Evolutionary conservation across 768 basidiomycete species (phyloP).

Genomic region (Lactarius tabidus): DNA sequence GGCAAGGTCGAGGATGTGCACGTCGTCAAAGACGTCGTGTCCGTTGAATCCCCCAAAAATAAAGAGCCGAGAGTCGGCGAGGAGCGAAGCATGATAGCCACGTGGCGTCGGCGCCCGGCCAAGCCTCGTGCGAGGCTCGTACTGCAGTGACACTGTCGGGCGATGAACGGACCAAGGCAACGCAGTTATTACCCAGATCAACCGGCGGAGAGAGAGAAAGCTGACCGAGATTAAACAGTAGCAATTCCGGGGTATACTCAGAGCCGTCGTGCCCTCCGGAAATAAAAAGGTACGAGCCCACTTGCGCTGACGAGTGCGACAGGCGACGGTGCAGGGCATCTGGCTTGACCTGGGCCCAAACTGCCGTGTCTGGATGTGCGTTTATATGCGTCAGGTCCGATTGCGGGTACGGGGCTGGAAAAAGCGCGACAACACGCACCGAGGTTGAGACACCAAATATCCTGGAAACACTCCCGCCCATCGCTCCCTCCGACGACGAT

Average conservation of each 20-base stretch:
- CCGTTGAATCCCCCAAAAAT: constrained; percentile 90
- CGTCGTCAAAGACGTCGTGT: constrained; percentile 77
- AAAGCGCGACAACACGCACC: constrained; percentile 45
- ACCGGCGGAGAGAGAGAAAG: background rate
- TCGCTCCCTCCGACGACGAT: constrained; percentile 90
- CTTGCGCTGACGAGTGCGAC: constrained; percentile 83
- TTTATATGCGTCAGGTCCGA: background rate
- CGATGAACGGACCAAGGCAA: background rate
- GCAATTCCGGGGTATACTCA: constrained; percentile 67
- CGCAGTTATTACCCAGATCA: background rate
- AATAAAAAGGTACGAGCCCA: constrained; percentile 89
- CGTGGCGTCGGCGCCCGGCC: constrained; percentile 70
- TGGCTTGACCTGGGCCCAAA: constrained; percentile 42
- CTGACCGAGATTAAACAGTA: constrained; percentile 87
- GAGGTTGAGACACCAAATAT: constrained; percentile 83
- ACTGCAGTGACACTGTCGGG: constrained; percentile 71
- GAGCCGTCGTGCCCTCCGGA: constrained; percentile 83
- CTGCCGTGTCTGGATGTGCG: constrained; percentile 28
- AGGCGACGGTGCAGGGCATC: constrained; percentile 54
- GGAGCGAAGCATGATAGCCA: constrained; percentile 79
- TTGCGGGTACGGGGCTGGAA: background rate
- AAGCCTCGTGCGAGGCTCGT: constrained; percentile 64
- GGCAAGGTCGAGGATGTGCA: constrained; percentile 80
- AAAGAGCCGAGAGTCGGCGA: constrained; percentile 83
- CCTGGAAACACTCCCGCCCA: constrained; percentile 81